Evolutionary conservation across 805 yeast species (phyloP).

Genomic region (Saccharomyces paradoxus): DNA sequence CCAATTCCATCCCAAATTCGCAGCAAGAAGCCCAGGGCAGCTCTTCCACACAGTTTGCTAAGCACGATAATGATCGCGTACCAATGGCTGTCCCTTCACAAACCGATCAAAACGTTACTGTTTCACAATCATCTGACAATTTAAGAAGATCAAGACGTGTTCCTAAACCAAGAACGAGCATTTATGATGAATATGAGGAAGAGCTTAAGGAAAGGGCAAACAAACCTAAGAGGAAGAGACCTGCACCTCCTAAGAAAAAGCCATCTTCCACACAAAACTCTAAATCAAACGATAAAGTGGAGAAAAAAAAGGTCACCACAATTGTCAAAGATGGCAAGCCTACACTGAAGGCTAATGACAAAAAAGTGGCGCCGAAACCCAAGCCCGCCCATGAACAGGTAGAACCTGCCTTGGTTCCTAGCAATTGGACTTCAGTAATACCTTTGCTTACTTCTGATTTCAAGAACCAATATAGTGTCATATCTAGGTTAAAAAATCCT

Average conservation of each 20-base stretch:
- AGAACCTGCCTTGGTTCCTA: slow-evolving; percentile 16
- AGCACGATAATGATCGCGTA: not conserved
- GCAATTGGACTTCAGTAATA: slow-evolving; percentile 23
- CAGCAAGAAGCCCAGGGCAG: not conserved
- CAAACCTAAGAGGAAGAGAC: slow-evolving; percentile 5
- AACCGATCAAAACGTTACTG: not conserved
- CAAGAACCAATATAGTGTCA: slow-evolving; percentile 14
- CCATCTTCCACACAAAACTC: slow-evolving; percentile 7
- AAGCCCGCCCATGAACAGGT: slow-evolving; percentile 1
- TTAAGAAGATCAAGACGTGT: slow-evolving; percentile 24
- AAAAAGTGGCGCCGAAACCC: not conserved
- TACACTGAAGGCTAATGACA: not conserved
- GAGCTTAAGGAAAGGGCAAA: slow-evolving; percentile 3
- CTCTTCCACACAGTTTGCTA: not conserved
- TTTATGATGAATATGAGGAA: slow-evolving; percentile 12
- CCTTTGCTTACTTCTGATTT: slow-evolving; percentile 18
- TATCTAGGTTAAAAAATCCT: slow-evolving; percentile 16
- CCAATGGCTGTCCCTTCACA: not conserved
- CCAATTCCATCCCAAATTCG: not conserved
- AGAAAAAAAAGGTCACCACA: slow-evolving; percentile 1
- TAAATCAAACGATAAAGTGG: slow-evolving; percentile 9
- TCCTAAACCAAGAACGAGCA: slow-evolving; percentile 15
- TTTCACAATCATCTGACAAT: not conserved
- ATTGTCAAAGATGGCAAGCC: not conserved
- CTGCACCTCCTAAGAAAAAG: slow-evolving; percentile 8